Evolutionary conservation across 2,329 filamentous ascomycete species (phyloP).

Genomic region (Rachicladosporium sp.): DNA sequence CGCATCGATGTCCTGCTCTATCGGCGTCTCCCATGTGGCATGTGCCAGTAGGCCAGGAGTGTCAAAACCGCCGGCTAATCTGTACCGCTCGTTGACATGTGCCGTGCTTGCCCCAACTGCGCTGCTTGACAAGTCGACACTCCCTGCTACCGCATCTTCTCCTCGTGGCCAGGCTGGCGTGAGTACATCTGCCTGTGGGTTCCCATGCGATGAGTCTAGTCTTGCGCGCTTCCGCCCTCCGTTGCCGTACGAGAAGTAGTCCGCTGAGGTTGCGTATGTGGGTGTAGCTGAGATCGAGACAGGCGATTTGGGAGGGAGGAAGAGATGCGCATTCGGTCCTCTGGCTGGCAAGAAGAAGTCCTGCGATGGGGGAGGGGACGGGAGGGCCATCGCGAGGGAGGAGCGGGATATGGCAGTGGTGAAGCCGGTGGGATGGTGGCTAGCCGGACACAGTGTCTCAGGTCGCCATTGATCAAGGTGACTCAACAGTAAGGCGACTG

Average conservation of each 20-base stretch:
- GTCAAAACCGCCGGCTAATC: slow-evolving; percentile 38
- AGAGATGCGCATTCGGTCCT: slow-evolving; percentile 22
- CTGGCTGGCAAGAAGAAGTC: slow-evolving; percentile 2
- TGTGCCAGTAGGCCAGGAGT: slow-evolving; percentile 29
- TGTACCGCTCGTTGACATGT: slow-evolving; percentile 40
- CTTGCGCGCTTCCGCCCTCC: slow-evolving; percentile 20
- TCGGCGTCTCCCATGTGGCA: slow-evolving; percentile 22
- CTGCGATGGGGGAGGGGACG: slow-evolving; percentile 3
- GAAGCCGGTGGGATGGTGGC: no score
- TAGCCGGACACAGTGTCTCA: no score
- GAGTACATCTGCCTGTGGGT: slow-evolving; percentile 5
- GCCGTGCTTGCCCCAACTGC: slow-evolving; percentile 25
- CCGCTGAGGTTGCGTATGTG: slow-evolving; percentile 11
- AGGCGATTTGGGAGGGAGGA: slow-evolving; percentile 31
- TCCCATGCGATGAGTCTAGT: slow-evolving; percentile 13
- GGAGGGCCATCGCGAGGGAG: slow-evolving; percentile 1
- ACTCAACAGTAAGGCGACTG: no score
- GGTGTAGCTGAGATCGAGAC: slow-evolving; percentile 21
- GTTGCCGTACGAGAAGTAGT: slow-evolving; percentile 17
- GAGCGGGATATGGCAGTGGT: no score
- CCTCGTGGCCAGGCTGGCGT: slow-evolving; percentile 1
- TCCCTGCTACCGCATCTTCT: slow-evolving; percentile 4
- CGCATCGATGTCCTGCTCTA: slow-evolving; percentile 2
- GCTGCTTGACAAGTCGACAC: not conserved
- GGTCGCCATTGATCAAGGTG: no score